A percentile compares a stretch with the other conserved stretches of the same genome.
phyloP scores from a whole-genome alignment of 441 rosid genomes.

The Codiaeum variegatum region DNA sequence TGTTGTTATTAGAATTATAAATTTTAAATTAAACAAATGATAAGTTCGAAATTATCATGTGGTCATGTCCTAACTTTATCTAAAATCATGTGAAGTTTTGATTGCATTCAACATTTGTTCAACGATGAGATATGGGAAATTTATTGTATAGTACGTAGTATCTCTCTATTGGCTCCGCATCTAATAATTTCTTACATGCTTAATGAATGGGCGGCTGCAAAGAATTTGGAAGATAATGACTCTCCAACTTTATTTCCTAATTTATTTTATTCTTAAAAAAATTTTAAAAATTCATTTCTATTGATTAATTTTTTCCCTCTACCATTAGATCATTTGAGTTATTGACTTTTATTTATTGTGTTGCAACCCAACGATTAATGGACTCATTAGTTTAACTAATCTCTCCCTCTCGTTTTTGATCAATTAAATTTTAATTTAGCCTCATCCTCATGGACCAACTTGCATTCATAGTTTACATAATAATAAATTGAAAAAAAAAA shows the following conservation, averaged over 20 bases:
- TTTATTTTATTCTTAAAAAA: too few species aligned
- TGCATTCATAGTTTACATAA: not conserved
- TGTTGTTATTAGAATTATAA: too few species aligned
- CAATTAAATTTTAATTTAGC: not conserved
- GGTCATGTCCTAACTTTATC: not conserved
- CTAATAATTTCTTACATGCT: not conserved
- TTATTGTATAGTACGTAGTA: not conserved
- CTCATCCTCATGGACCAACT: not conserved
- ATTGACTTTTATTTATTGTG: not conserved
- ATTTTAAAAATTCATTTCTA: too few species aligned
- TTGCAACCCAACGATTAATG: not conserved
- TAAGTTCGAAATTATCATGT: not conserved
- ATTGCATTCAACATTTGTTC: not conserved
- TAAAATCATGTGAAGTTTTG: not conserved
- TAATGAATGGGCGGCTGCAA: slow-evolving; percentile 14
- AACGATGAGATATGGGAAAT: not conserved
- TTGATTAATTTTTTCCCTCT: not conserved
- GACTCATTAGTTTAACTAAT: not conserved
- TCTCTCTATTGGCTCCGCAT: not conserved
- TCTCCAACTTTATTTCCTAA: not conserved
- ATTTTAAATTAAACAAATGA: too few species aligned
- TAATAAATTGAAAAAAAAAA: not conserved
- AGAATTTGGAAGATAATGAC: slow-evolving; percentile 26
- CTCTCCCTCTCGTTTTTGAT: not conserved
- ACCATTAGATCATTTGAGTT: not conserved